phyloP scores from a whole-genome alignment of 257 asterid species.

The Fraxinus excelsior region DNA sequence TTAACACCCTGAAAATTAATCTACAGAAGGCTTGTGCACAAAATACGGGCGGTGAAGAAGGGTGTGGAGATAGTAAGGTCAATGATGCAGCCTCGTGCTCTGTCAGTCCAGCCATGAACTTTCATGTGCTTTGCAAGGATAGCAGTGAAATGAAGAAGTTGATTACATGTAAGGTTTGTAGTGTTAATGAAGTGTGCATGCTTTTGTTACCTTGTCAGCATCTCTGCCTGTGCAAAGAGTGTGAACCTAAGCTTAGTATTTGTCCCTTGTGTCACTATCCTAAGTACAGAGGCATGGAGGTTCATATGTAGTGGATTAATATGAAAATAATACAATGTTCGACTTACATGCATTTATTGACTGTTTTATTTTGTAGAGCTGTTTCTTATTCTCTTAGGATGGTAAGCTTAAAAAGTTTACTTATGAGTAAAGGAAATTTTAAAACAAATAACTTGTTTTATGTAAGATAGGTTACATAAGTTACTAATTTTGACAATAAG shows the following conservation, averaged over 20 bases:
- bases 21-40: slow-evolving; percentile 75
- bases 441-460: neutral
- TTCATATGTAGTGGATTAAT: slow-evolving; percentile 53
- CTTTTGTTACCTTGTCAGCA: slow-evolving; percentile 94
- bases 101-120: slow-evolving; percentile 51
- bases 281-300: slow-evolving; percentile 82
- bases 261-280: slow-evolving; percentile 87
- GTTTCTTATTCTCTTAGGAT: slow-evolving; percentile 8
- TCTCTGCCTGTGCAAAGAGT: slow-evolving; percentile 87
- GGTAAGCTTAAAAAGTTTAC: neutral
- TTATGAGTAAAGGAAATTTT: neutral
- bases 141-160: slow-evolving; percentile 52
- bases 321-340: slow-evolving; percentile 33
- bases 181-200: slow-evolving; percentile 76
- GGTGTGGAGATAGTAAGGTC: slow-evolving; percentile 94
- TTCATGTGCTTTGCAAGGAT: slow-evolving; percentile 49
- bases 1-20: slow-evolving; percentile 71
- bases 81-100: slow-evolving; percentile 84
- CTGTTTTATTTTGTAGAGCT: slow-evolving; percentile 22
- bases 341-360: slow-evolving; percentile 23
- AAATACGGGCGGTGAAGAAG: slow-evolving; percentile 82
- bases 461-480: too few relatives aligned
- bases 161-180: slow-evolving; percentile 82
- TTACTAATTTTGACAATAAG: neutral
- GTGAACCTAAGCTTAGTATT: slow-evolving; percentile 68